Evolutionary conservation across 2,329 filamentous ascomycete genomes (phyloP).

Genomic region (Phaeosphaeriaceae sp.): DNA sequence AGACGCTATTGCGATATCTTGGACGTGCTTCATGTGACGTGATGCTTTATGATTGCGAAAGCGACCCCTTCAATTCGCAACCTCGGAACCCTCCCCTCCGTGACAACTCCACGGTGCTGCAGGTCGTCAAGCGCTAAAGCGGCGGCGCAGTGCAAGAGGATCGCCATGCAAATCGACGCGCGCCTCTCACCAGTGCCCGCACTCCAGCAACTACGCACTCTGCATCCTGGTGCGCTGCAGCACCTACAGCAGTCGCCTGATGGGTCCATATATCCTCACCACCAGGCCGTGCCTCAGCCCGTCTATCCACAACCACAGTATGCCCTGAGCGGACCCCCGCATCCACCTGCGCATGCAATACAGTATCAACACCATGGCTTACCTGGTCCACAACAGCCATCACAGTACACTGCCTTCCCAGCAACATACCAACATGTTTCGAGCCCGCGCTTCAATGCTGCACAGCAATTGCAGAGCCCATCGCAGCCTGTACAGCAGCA

Average conservation of each 20-base stretch:
- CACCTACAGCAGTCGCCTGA: constrained; percentile 40
- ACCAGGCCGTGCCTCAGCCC: constrained; percentile 43
- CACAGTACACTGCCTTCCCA: constrained; percentile 32
- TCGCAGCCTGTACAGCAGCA: constrained; percentile 25
- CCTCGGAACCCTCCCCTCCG: not conserved
- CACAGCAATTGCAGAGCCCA: constrained; percentile 23
- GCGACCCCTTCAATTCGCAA: not conserved
- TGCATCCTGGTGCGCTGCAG: constrained; percentile 37
- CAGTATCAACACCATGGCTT: constrained; percentile 48
- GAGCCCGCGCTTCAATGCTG: constrained; percentile 31
- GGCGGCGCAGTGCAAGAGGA: not conserved
- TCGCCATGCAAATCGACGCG: constrained; percentile 31
- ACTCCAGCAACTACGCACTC: constrained; percentile 29
- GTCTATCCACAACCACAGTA: constrained; percentile 40
- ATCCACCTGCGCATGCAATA: constrained; percentile 28
- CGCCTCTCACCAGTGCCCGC: constrained; percentile 14
- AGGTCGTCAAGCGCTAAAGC: constrained; percentile 1
- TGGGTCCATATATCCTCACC: constrained; percentile 28
- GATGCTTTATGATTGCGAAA: constrained; percentile 1
- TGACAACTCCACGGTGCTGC: not conserved
- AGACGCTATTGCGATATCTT: constrained; percentile 18
- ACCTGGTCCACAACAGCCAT: constrained; percentile 17
- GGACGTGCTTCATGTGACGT: constrained; percentile 7
- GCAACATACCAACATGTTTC: constrained; percentile 32
- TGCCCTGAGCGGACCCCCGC: constrained; percentile 26